Evolutionary conservation across 2,329 filamentous ascomycete species (phyloP), one percentile per base, ranked within the genome.

Genomic region (Ceratocystis albifundus): DNA sequence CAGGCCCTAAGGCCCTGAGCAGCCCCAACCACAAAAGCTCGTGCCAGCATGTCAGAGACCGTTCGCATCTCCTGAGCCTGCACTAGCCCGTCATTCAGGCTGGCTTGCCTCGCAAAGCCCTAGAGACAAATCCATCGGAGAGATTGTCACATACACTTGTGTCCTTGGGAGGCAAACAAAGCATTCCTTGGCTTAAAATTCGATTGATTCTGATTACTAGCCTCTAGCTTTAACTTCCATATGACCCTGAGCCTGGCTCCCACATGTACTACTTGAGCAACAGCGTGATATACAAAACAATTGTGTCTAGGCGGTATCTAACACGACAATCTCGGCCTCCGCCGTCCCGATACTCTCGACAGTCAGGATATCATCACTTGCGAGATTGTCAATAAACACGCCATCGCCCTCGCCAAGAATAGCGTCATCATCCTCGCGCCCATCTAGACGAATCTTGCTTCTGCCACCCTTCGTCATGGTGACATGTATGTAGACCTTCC

Each of bases 401-500:
- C 89, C 90, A 75, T 96, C 90, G 0, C 90, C 90, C 75, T 95
- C 90, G 0, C 77, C 78, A 20, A 95, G 74, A 17, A 88, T 77
- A 45, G 62, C 62, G 70, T 77, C 76, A 0, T 83, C 82, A 69
- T 88, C 84, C 57, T 88, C 85, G 66, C 85, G 77, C 1, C 84
- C 84, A 72, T 81, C 88, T 71, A 87, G 77, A 70, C 82, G 82
- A 68, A 96, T 84, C 78, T 84, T 89, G 46, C 88, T 82, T 70
- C 85, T 88, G 28, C 88, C 88, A 50, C 80, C 80, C 77, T 89
- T 88, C 77, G 86, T 86, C 88, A 92, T 93, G 20, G 90, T 82
- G 65, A 95, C 70, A 74, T 96, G 90, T 45, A 94, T 76, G 74
- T 87, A 96, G 1, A 95, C 83, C 77, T 94, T 92, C 72, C 85